Evolutionary conservation across 768 basidiomycete genomes (phyloP), one percentile per base, ranked within the genome.

Genomic region (Hysterangium stoloniferum): DNA sequence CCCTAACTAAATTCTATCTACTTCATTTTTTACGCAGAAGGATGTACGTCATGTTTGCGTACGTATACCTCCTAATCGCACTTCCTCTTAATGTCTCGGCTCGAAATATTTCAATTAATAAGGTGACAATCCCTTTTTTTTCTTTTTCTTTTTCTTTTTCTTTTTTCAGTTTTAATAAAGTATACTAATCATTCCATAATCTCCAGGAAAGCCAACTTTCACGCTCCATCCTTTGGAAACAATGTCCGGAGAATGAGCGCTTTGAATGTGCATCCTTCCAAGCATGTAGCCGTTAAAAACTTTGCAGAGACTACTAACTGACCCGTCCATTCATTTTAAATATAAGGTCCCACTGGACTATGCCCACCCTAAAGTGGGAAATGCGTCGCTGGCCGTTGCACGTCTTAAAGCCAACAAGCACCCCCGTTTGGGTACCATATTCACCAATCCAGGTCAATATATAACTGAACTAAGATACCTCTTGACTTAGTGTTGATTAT

Each of bases 261-360:
- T 25, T 45, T 25, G 44, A 45, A 24, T 45, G 44, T 25, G 44
- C 24, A 12, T 45, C 44, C 12, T 45, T 45, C 29, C 24, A 25
- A 19, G 44, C 31, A 31, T 8, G 24, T 28, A 34, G n/a, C n/a
- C 33, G 33, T 17, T 17, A 4, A 45, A 8, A 6, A 12, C 44
- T 25, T 31, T 45, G 8, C n/a, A 20, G 17, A 25, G 4, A 45
- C 19, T 25, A 29, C n/a, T 13, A 12, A 8, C 31, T 6, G 9
- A 19, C 44, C 19, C 2, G 19, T 3, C 31, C 6, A 15, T 4
- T 6, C 4, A 45, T 4, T 25, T 3, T 15, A 3, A 45, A 4
- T 15, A 45, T n/a, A n/a, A n/a, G 44, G 44, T 25, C 4, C 44
- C 44, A 19, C 31, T 45, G 17, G 44, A 45, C 13, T 45, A 45